These are phyloP conservation scores for Cladorrhinum sp. DNA, from an alignment of 2,329 filamentous ascomycete species.

Conservation along the genomic window DNA sequence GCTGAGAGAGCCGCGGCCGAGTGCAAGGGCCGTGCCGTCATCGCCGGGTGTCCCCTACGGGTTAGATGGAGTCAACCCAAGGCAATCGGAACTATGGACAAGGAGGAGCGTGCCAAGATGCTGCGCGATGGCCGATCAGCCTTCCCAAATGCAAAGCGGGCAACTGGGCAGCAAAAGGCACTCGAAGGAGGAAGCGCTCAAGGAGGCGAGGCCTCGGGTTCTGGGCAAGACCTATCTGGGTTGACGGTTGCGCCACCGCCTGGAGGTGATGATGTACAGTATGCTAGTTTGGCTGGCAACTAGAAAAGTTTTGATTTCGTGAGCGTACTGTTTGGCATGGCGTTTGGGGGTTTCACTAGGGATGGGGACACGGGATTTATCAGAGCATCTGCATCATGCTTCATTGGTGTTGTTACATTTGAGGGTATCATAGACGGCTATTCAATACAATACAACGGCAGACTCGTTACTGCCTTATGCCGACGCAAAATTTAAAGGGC, in stretches of 20 bases:
- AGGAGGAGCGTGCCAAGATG: constrained; percentile 77
- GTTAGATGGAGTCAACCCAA: constrained; percentile 93
- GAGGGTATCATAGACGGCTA: constrained; percentile 29
- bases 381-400: constrained; percentile 22
- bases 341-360: constrained; percentile 20
- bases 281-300: constrained; percentile 76
- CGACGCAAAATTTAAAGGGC: background rate
- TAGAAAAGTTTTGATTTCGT: constrained; percentile 19
- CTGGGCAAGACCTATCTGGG: constrained; percentile 29
- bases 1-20: constrained; percentile 83
- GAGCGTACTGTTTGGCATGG: constrained; percentile 31
- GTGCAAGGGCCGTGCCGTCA: constrained; percentile 83
- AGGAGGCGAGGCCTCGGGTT: constrained; percentile 26
- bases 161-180: constrained; percentile 33
- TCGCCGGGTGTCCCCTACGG: constrained; percentile 84
- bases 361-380: constrained; percentile 10
- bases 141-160: constrained; percentile 46
- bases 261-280: constrained; percentile 72
- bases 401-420: constrained; percentile 26
- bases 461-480: constrained; percentile 14
- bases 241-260: constrained; percentile 71
- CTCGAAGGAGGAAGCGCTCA: constrained; percentile 31
- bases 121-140: constrained; percentile 70
- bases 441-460: constrained; percentile 21
- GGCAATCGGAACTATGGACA: constrained; percentile 86